A percentile compares a stretch with the other conserved stretches of the same genome.
Evolutionary conservation across 805 yeast genomes (phyloP).

Genomic region (Starmerella kuoi): DNA sequence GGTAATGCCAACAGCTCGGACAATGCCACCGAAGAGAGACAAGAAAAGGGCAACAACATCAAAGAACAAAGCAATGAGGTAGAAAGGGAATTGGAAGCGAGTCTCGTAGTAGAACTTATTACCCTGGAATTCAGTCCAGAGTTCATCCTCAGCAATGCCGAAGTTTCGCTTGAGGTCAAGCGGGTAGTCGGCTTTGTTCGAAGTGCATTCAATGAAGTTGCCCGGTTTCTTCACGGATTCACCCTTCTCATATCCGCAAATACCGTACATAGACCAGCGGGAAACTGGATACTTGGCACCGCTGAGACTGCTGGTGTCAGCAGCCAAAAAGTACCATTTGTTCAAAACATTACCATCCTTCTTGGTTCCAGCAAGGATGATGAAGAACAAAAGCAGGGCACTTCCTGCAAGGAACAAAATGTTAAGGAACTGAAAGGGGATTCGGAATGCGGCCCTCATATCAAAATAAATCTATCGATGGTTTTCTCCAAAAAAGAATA

Average conservation of each 20-base stretch:
- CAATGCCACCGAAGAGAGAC: conserved; percentile 22
- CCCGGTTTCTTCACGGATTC: conserved; percentile 37
- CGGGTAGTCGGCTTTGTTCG: conserved; percentile 62
- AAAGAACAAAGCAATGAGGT: conserved; percentile 46
- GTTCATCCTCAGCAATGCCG: conserved; percentile 40
- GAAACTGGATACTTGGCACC: conserved; percentile 34
- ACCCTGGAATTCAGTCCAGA: conserved; percentile 46
- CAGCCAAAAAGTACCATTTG: conserved; percentile 68
- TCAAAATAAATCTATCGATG: too few relatives aligned
- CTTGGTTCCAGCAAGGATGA: conserved; percentile 48
- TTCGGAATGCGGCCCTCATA: conserved; percentile 7
- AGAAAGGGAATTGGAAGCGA: conserved; percentile 56
- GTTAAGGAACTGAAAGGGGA: conserved; percentile 17
- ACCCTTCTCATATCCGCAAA: conserved; percentile 38
- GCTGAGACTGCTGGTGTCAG: conserved; percentile 48
- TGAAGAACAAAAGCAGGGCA: conserved; percentile 44
- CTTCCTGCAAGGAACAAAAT: conserved; percentile 35
- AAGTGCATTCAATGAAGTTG: conserved; percentile 39
- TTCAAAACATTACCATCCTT: conserved; percentile 43
- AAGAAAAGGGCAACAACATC: conserved; percentile 37
- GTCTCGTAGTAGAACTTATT: conserved; percentile 52
- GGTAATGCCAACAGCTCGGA: conserved; percentile 24
- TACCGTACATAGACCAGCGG: conserved; percentile 77
- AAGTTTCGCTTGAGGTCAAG: conserved; percentile 74
- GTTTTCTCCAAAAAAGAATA: background rate